Base-by-base conservation (phyloP, 2,329 filamentous ascomycete species). In the Penicillium sp. region DNA sequence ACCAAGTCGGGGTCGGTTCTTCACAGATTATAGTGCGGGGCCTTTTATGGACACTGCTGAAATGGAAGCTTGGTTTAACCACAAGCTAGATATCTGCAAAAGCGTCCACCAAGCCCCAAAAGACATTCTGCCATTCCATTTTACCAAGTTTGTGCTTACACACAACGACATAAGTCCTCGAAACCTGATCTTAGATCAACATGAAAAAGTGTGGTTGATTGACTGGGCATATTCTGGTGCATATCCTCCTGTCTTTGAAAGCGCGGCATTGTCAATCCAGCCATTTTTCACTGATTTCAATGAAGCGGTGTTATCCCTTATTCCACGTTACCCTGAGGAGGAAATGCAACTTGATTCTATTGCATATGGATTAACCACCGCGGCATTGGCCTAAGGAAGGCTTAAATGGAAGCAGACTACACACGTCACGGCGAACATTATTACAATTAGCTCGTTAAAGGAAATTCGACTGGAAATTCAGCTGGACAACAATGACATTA, bases 21-120 rank as follows among this genome's bases (percentile, higher is more conserved):
- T 68, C 42, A 65, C 59, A 11, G 43, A 66, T 46, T 66, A 61
- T 47, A 60, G 63, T 40, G 65, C 59, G 27, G 56, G 64, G 18
- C 64, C 63, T 22, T 67, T 63, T 21, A 55, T 47, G 50, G 43
- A 56, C 29, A 22, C 27, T 39, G 22, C 53, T 42, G 56, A 65
- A 54, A 32, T 65, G 16, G 58, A 66, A 44, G 57, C 13, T 22
- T 66, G 58, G 64, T 67, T 68, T 42, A 67, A 69, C 38, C 65
- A 67, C 52, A 69, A 67, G 46, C 56, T 69, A 18, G 55, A 60
- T 10, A 62, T 69, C 49, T 59, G 56, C 36, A 60, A 62, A 31
- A 47, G 24, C 4, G 45, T 34, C 21, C 31, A 52, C 4, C 32
- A 58, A 29, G 62, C 58, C 2, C 52, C 59, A 14, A 14, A 56